Percentiles rank a stretch among this genome's conserved stretches.
Conservation (phyloP, 163 green algal species). For the Chlamydomonas reinhardtii region DNA sequence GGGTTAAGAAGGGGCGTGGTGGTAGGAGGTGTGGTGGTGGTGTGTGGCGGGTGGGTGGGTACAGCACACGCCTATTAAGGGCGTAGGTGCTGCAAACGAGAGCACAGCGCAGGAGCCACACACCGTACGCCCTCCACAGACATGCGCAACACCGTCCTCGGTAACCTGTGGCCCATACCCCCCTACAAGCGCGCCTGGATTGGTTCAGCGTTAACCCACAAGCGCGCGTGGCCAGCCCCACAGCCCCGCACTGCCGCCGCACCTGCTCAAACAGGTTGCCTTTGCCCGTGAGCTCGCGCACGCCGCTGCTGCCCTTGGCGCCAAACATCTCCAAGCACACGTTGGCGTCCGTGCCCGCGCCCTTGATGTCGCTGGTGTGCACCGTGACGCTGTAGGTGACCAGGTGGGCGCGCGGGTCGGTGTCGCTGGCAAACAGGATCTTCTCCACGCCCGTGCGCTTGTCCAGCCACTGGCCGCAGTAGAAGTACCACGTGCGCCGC, state of each 20-base stretch:
- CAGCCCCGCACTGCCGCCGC: no score
- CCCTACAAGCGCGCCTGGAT: no score
- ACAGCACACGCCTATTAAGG: no score
- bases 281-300: slow-evolving; percentile 52
- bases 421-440: slow-evolving; percentile 43
- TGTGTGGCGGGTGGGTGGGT: neutral
- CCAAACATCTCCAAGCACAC: slow-evolving; percentile 71
- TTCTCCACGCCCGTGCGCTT: slow-evolving; percentile 55
- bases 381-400: slow-evolving; percentile 57
- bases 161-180: no score
- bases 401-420: slow-evolving; percentile 55
- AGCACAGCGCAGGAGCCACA: neutral
- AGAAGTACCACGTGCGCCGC: slow-evolving; percentile 58
- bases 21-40: neutral
- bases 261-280: slow-evolving; percentile 63
- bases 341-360: slow-evolving; percentile 72
- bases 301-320: slow-evolving; percentile 40
- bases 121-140: no score
- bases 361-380: slow-evolving; percentile 62
- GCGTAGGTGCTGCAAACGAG: neutral
- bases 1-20: neutral
- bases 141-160: no score
- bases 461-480: slow-evolving; percentile 66
- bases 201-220: no score
- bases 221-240: no score